phyloP scores from a whole-genome alignment of 345 rosid species.

The Barbarea vulgaris region DNA sequence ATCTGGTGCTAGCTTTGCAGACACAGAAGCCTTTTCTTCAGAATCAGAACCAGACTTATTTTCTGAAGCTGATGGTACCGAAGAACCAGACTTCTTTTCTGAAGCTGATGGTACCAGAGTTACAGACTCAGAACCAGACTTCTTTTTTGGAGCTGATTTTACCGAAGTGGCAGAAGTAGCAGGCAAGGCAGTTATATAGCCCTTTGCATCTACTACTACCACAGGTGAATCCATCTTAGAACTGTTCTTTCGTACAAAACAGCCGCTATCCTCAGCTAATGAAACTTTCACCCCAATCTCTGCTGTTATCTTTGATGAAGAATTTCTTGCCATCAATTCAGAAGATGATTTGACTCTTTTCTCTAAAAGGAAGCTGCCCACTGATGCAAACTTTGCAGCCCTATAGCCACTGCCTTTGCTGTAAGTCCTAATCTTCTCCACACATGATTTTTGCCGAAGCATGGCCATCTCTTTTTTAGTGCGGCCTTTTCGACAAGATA shows the following conservation, averaged over 20 bases:
- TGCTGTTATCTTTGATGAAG: constrained; percentile 39
- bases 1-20: constrained; percentile 45
- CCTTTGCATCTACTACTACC: constrained; percentile 35
- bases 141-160: constrained; percentile 19
- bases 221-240: constrained; percentile 32
- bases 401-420: constrained; percentile 41
- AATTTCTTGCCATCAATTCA: constrained; percentile 27
- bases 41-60: constrained; percentile 35
- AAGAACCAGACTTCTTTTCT: constrained; percentile 31
- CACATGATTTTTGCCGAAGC: constrained; percentile 66
- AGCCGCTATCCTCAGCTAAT: constrained; percentile 22
- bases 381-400: constrained; percentile 44
- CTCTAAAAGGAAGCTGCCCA: constrained; percentile 43
- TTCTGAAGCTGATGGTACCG: constrained; percentile 14
- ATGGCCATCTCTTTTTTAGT: constrained; percentile 64
- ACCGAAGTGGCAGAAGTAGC: constrained; percentile 17
- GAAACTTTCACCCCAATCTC: constrained; percentile 44
- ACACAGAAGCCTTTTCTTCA: constrained; percentile 37
- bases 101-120: constrained; percentile 25
- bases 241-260: constrained; percentile 31
- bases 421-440: constrained; percentile 41
- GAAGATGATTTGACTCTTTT: constrained; percentile 40
- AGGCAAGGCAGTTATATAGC: constrained; percentile 33
- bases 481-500: constrained; percentile 62
- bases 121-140: constrained; percentile 30